Base-by-base conservation (phyloP, 306 rosid genomes). In the Vachellia pachyceras region DNA sequence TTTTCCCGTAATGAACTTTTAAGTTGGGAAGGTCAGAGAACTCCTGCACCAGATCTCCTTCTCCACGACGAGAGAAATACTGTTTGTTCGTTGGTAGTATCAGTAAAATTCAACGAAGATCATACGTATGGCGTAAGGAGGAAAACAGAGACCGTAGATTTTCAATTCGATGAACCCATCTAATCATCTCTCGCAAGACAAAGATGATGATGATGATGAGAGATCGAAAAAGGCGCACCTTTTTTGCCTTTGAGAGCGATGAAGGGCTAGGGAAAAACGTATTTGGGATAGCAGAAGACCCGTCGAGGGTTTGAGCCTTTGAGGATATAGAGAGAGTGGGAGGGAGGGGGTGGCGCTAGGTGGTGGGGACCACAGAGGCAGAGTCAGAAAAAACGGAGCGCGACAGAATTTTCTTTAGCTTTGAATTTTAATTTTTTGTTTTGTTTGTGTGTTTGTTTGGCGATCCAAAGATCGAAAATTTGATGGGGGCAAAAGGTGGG, bases 321-420 rank as follows among this genome's bases (percentile, higher is more conserved):
- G 12, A 41, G 13, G 41, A 41, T 14, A 11, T 22, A 75, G 69
- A 4, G 12, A 42, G 46, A 41, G 7, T 1, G 12, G 5, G n/a
- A 2, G 35, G 55, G 7, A 14, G n/a, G n/a, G n/a, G 42, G 52
- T 17, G 74, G 45, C 73, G 72, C 79, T 74, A 81, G 78, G 61
- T 17, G 76, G 80, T 61, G 79, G 89, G 89, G 86, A 57, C 91
- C 88, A 80, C 23, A 40, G 0, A 0, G 58, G n/a, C n/a, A n/a
- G n/a, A n/a, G n/a, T n/a, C n/a, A 86, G 78, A 83, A 76, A 84
- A 75, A 76, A 82, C 84, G 80, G 88, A 76, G 65, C 40, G 80
- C 37, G 65, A 69, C 39, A 29, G 80, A 70, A 37, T 68, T 82
- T 52, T 49, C 20, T 52, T 78, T 1, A 29, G 39, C 22, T 8